These are phyloP conservation scores for Tetracladium setigerum DNA, from an alignment of 495 filamentous ascomycete genomes.

Conservation along the genomic window DNA sequence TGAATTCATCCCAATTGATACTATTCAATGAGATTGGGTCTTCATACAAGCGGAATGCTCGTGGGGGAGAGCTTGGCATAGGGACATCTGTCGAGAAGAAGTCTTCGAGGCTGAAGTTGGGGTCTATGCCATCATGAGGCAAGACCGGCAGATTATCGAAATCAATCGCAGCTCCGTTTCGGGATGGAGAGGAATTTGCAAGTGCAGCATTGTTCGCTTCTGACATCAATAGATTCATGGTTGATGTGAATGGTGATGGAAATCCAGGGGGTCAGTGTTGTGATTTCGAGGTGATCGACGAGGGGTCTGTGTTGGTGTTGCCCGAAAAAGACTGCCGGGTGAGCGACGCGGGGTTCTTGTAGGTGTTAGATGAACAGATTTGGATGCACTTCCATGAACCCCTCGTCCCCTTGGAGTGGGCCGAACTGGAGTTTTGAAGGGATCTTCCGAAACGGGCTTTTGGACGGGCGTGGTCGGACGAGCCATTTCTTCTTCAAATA, in stretches of 20 bases:
- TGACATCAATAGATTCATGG: constrained; percentile 51
- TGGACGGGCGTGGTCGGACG: constrained; percentile 58
- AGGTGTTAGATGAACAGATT: constrained; percentile 34
- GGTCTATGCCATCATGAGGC: constrained; percentile 5
- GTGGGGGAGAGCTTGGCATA: constrained; percentile 39
- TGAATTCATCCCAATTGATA: constrained; percentile 20
- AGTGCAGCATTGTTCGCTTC: constrained; percentile 33
- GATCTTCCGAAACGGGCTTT: constrained; percentile 35
- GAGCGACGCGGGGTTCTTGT: constrained; percentile 9
- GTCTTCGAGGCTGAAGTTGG: constrained; percentile 22
- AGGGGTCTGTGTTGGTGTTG: constrained; percentile 36
- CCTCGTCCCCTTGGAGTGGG: constrained; percentile 49
- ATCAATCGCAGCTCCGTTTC: constrained; percentile 16
- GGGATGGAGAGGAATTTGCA: constrained; percentile 10
- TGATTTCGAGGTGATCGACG: constrained; percentile 33
- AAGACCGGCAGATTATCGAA: constrained; percentile 15
- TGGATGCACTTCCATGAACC: constrained; percentile 47
- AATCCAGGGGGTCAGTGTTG: constrained; percentile 18
- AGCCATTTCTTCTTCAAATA: constrained; percentile 45
- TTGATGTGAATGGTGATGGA: constrained; percentile 51
- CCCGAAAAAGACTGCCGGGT: constrained; percentile 12
- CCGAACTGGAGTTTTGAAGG: constrained; percentile 49
- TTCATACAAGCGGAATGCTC: constrained; percentile 25
- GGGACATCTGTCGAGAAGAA: constrained; percentile 38
- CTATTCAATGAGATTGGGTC: constrained; percentile 20